Conservation (phyloP, 345 rosid genomes). For the Toxicodendron radicans region DNA sequence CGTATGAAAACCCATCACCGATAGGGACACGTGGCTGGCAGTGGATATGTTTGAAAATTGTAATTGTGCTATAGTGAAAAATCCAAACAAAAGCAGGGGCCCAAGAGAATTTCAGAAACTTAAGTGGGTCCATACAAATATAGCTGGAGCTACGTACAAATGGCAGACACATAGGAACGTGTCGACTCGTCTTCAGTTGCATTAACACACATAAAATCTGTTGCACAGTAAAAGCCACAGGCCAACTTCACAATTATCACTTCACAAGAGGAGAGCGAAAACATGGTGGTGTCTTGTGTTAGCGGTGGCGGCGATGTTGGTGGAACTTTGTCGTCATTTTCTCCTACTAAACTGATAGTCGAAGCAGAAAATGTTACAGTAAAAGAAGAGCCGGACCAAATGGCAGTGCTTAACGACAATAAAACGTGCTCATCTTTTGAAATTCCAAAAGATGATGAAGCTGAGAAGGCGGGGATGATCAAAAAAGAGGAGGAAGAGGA, state of each 20-base stretch:
- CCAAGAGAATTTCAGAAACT: background rate
- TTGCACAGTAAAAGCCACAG: background rate
- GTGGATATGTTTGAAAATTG: no score
- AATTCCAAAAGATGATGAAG: background rate
- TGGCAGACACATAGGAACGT: background rate
- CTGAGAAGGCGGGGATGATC: background rate
- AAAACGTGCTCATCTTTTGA: background rate
- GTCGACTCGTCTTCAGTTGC: background rate
- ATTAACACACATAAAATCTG: background rate
- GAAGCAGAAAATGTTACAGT: background rate
- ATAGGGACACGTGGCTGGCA: background rate
- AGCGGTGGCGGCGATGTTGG: constrained; percentile 4
- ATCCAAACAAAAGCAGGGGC: background rate
- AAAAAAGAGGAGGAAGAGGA: constrained; percentile 30
- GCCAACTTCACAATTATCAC: background rate
- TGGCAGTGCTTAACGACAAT: background rate
- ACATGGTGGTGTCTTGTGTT: constrained; percentile 24
- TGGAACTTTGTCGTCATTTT: background rate
- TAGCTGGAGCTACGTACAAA: background rate
- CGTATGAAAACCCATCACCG: background rate
- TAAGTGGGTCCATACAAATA: background rate
- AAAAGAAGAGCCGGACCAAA: constrained; percentile 10
- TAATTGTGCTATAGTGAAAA: background rate
- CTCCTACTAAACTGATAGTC: background rate
- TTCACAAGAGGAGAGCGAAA: background rate